Evolutionary conservation across 257 asterid genomes (phyloP).

Genomic region (Knoxia roxburghii): DNA sequence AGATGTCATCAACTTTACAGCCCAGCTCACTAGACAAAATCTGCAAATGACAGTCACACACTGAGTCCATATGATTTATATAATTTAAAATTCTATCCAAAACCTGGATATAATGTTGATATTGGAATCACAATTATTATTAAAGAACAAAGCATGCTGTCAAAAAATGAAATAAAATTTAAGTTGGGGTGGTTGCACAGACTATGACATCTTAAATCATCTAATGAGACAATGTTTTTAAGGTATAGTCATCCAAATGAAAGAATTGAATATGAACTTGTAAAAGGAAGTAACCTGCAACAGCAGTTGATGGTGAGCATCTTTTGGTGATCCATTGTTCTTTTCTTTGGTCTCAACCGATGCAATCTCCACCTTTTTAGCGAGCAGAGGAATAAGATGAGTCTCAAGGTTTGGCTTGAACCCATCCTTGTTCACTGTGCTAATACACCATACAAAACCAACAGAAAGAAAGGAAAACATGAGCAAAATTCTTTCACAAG

Average conservation of each 20-base stretch:
- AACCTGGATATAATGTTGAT: no score
- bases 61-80: no score
- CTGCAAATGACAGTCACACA: constrained; percentile 33
- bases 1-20: constrained; percentile 76
- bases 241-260: not conserved
- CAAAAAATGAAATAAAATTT: not conserved
- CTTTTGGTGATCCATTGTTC: constrained; percentile 40
- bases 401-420: constrained; percentile 97
- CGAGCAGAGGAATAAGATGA: constrained; percentile 84
- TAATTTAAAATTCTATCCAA: not conserved
- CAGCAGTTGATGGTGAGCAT: constrained; percentile 73
- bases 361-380: constrained; percentile 50
- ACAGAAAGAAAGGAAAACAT: constrained; percentile 6
- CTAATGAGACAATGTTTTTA: not conserved
- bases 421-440: constrained; percentile 93
- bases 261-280: not conserved
- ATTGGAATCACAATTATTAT: not conserved
- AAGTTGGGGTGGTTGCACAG: not conserved
- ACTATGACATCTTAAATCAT: not conserved
- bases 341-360: constrained; percentile 49
- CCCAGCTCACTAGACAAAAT: constrained; percentile 84
- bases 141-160: not conserved
- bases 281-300: constrained; percentile 53
- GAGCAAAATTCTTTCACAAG: constrained; percentile 2
- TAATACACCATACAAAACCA: constrained; percentile 33